These are phyloP conservation scores for Ceratocystis colombiana DNA, from an alignment of 2,329 filamentous ascomycete species.

Conservation along the genomic window DNA sequence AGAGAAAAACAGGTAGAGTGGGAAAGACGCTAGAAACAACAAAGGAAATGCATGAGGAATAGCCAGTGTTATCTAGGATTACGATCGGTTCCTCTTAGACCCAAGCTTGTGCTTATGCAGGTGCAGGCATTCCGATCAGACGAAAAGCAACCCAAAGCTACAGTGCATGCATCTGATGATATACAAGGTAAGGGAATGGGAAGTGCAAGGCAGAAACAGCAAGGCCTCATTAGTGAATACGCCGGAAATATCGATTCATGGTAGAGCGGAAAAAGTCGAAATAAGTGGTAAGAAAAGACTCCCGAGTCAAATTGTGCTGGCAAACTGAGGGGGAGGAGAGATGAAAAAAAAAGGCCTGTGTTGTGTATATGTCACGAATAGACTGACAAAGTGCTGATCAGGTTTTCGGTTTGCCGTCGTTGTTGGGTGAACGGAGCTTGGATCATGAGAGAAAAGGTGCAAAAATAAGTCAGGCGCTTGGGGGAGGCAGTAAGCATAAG, in stretches of 20 bases:
- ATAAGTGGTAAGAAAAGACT: background rate
- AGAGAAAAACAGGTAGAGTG: background rate
- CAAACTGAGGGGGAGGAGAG: background rate
- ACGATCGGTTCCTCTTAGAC: background rate
- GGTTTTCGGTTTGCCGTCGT: conserved; percentile 2
- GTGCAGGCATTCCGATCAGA: conserved; percentile 8
- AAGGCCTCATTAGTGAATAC: background rate
- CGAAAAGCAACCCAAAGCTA: conserved; percentile 7
- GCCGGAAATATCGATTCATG: background rate
- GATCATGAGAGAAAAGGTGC: background rate
- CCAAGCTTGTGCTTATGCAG: conserved; percentile 13
- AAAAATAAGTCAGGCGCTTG: background rate
- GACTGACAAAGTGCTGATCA: background rate
- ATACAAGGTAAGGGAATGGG: background rate
- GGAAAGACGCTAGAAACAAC: background rate
- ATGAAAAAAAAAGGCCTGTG: background rate
- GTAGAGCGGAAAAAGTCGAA: conserved; percentile 1
- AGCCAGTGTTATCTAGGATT: background rate
- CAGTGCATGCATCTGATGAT: background rate
- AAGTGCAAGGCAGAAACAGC: background rate
- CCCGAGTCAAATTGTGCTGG: too few species aligned
- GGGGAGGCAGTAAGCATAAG: background rate
- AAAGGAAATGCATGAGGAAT: background rate
- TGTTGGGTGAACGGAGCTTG: conserved; percentile 15
- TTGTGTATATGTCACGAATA: background rate